These are phyloP conservation scores for Trichocladium antarcticum DNA, from an alignment of 495 filamentous ascomycete species.

Conservation along the genomic window DNA sequence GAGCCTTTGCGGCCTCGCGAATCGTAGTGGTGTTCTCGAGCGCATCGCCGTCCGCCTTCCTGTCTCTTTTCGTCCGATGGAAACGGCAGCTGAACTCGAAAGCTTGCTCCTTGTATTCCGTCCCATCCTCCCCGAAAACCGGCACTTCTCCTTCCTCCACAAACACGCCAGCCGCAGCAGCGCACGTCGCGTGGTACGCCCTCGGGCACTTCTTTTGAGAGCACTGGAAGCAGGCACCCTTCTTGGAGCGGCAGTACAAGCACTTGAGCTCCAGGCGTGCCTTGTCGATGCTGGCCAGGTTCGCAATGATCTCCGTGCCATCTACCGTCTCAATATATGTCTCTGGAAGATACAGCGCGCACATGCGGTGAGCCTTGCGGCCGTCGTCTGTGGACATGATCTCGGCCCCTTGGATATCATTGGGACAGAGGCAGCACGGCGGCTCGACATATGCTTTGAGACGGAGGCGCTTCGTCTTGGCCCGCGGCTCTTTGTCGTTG, in stretches of 20 bases:
- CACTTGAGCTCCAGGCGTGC: constrained; percentile 85
- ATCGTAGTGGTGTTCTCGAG: constrained; percentile 64
- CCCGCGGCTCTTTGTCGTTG: constrained; percentile 33
- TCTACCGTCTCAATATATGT: constrained; percentile 72
- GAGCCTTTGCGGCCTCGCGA: constrained; percentile 51
- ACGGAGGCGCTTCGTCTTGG: constrained; percentile 57
- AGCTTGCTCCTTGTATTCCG: constrained; percentile 76
- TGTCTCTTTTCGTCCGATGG: constrained; percentile 77
- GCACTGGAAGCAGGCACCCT: constrained; percentile 93
- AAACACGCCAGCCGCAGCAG: constrained; percentile 78
- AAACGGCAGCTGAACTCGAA: constrained; percentile 91
- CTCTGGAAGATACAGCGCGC: constrained; percentile 83
- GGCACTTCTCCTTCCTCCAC: constrained; percentile 76
- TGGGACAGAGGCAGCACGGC: constrained; percentile 91
- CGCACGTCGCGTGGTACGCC: constrained; percentile 92
- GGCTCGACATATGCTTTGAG: constrained; percentile 59
- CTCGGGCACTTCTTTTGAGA: constrained; percentile 87
- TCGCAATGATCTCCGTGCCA: constrained; percentile 57
- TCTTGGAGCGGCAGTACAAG: constrained; percentile 85
- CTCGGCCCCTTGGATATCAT: constrained; percentile 75
- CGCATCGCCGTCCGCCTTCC: constrained; percentile 50
- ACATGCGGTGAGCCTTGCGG: constrained; percentile 75
- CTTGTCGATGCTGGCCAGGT: constrained; percentile 71
- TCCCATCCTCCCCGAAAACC: constrained; percentile 83
- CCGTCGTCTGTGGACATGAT: constrained; percentile 82